Evolutionary conservation across 1,139 yeast genomes (phyloP).

Genomic region (Scheffersomyces cryptocercus): DNA sequence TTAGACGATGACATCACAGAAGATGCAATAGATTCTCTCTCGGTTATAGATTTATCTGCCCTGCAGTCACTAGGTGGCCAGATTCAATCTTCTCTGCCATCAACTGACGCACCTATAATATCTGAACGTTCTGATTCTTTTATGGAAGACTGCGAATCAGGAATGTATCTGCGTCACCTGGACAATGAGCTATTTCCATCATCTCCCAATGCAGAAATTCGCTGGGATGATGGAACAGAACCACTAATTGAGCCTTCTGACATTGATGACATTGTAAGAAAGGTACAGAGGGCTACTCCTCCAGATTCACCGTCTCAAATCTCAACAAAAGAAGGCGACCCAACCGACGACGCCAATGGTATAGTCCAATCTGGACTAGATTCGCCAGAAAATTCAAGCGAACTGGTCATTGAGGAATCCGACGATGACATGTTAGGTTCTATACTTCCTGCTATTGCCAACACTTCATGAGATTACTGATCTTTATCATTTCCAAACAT

Average conservation of each 20-base stretch:
- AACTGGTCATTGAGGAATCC: constrained; percentile 13
- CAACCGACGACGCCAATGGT: too few relatives aligned
- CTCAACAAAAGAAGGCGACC: too few relatives aligned
- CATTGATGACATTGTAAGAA: too few relatives aligned
- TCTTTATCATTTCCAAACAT: not conserved
- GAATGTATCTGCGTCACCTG: constrained; percentile 2
- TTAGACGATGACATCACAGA: constrained; percentile 2
- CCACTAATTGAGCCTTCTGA: too few relatives aligned
- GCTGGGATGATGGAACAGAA: not conserved
- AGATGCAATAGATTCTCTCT: not conserved
- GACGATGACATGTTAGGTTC: constrained; percentile 12
- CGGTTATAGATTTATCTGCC: constrained; percentile 7
- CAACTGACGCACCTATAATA: not conserved
- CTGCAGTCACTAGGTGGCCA: constrained; percentile 1
- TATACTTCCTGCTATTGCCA: not conserved
- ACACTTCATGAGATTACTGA: not conserved
- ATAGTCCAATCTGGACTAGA: too few relatives aligned
- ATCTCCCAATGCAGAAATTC: not conserved
- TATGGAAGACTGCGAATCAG: constrained; percentile 6
- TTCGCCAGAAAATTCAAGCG: too few relatives aligned
- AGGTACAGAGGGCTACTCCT: too few relatives aligned
- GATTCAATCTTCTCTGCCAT: not conserved
- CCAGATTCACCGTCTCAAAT: too few relatives aligned
- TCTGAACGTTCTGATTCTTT: constrained; percentile 4
- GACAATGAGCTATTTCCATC: constrained; percentile 3